Evolutionary conservation across 129 eudicot genomes (phyloP), one percentile per base, ranked within the genome.

Genomic region (Centrapalus pauciflorus): DNA sequence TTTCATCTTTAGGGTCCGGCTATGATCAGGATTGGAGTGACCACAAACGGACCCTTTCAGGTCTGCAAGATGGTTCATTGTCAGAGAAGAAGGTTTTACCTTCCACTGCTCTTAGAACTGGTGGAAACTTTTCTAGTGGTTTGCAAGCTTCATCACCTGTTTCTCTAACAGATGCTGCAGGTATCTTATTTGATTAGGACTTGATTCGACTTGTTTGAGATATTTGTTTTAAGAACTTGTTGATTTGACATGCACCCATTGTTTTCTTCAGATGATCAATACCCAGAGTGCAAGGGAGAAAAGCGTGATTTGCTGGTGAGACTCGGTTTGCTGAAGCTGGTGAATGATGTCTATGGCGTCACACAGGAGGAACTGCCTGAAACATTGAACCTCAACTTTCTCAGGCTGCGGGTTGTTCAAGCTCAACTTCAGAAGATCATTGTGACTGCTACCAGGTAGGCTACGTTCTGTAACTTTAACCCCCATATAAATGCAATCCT

Each of bases 361-460:
- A 74, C 90, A 7, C 80, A 81, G 23, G 94, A 88, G 10, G 80
- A 66, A 57, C 56, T 89, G 20, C 99, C 99, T 5, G 99, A 94
- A 73, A 94, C 99, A 3, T 70, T 94, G 77, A 82, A 75, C 60
- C 90, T 94, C 3, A 94, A 94, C 67, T 63, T 84, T 60, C 41
- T 50, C 0, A 75, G 99, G 68, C 70, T 94, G 49, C 68, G 99
- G 68, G 46, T 76, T 29, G 87, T 87, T 66, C 99, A 94, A 60
- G 77, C 95, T 16, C 88, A 71, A 67, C 68, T 94, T 57, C 99
- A 94, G 87, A 94, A 86, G 65, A 80, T 94, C 64, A 84, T 87
- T 58, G 99, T 94, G 16, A 79, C 81, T 46, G 87, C 97, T 30
- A 87, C 95, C 55, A 94, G 99, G 99, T 94, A 33, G 43, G 23